Evolutionary conservation across 2,329 filamentous ascomycete genomes (phyloP).

Genomic region (Penicillium griseofulvum): DNA sequence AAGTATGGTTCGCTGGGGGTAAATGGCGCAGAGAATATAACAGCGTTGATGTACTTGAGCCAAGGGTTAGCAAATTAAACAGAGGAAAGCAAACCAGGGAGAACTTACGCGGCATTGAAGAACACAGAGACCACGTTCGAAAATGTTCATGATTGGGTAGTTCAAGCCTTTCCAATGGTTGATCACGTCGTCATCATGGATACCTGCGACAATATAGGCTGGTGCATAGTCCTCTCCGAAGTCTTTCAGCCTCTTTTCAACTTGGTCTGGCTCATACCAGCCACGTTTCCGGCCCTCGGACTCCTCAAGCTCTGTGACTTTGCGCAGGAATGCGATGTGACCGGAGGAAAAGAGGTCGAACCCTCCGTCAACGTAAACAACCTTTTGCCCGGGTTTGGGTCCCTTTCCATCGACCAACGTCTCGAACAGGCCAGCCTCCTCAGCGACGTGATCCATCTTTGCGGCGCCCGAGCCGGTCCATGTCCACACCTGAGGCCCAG

Average conservation of each 20-base stretch:
- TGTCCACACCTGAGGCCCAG: constrained; percentile 81
- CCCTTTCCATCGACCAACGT: constrained; percentile 69
- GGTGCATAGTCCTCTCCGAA: constrained; percentile 72
- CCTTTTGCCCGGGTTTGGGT: constrained; percentile 71
- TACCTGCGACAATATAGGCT: constrained; percentile 83
- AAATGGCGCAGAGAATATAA: constrained; percentile 88
- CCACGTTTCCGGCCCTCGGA: constrained; percentile 63
- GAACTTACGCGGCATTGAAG: constrained; percentile 79
- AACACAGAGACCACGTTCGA: constrained; percentile 91
- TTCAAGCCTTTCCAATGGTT: constrained; percentile 97
- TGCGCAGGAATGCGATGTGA: constrained; percentile 89
- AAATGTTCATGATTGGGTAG: constrained; percentile 99
- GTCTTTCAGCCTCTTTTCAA: constrained; percentile 61
- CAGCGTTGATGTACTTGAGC: constrained; percentile 74
- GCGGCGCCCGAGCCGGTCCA: constrained; percentile 56
- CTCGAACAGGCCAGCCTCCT: constrained; percentile 65
- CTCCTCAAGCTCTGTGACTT: constrained; percentile 72
- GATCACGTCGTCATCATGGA: constrained; percentile 93
- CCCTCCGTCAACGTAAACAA: constrained; percentile 94
- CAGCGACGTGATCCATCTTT: constrained; percentile 40
- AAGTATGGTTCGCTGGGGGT: constrained; percentile 78
- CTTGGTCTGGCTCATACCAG: constrained; percentile 69
- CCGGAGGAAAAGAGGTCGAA: constrained; percentile 97
- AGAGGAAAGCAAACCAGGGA: neutral
- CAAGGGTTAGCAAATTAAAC: neutral